Conservation (phyloP, 2,329 filamentous ascomycete species). For the Paecilomyces variotii region DNA sequence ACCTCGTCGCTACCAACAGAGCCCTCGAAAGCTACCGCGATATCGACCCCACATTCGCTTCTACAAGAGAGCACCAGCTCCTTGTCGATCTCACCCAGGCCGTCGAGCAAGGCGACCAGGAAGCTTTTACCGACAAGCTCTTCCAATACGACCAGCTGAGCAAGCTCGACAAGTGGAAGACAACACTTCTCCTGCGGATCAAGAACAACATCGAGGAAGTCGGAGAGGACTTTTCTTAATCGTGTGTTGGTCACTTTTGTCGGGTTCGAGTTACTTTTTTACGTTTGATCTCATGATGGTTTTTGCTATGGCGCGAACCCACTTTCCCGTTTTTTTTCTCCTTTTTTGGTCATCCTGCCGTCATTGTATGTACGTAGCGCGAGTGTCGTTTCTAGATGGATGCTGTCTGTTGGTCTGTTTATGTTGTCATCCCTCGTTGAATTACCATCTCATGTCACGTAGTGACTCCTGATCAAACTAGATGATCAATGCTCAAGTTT, state of each 20-base stretch:
- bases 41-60: constrained; percentile 66
- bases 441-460: neutral
- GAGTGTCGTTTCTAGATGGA: neutral
- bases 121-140: constrained; percentile 75
- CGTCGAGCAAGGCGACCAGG: constrained; percentile 69
- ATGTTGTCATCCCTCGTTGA: neutral
- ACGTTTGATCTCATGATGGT: neutral
- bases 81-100: constrained; percentile 68
- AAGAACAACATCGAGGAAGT: constrained; percentile 74
- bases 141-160: constrained; percentile 88
- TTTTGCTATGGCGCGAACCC: neutral
- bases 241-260: constrained; percentile 2
- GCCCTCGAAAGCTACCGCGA: constrained; percentile 78
- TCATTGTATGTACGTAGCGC: neutral
- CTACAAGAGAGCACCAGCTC: constrained; percentile 73
- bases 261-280: neutral
- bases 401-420: neutral
- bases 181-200: constrained; percentile 68
- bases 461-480: neutral
- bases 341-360: neutral
- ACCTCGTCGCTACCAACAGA: constrained; percentile 69
- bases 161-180: constrained; percentile 97
- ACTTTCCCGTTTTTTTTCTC: no score
- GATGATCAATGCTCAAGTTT: neutral
- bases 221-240: constrained; percentile 60